Evolutionary conservation across 257 asterid species (phyloP).

Genomic region (Apocynum venetum): DNA sequence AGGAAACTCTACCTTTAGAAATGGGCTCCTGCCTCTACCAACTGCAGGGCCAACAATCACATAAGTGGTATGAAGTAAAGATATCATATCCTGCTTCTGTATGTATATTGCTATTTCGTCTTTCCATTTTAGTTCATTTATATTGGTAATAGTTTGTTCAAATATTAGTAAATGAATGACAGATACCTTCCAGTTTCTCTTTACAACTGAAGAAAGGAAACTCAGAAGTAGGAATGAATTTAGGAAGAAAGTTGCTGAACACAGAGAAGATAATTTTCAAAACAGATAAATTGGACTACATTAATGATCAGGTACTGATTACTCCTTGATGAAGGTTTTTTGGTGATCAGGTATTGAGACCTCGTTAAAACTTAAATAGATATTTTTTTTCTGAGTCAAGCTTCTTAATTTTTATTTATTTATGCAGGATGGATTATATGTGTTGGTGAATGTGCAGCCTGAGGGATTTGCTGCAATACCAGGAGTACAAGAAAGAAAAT

Average conservation of each 20-base stretch:
- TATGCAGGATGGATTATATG: conserved; percentile 48
- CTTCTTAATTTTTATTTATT: neutral
- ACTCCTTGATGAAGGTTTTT: neutral
- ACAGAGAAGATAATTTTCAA: conserved; percentile 81
- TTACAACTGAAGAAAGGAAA: conserved; percentile 52
- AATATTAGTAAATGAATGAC: conserved; percentile 26
- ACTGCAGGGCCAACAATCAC: conserved; percentile 58
- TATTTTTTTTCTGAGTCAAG: neutral
- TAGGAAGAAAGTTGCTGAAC: conserved; percentile 72
- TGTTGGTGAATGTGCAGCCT: conserved; percentile 60
- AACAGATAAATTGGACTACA: conserved; percentile 33
- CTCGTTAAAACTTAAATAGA: neutral
- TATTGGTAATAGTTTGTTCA: conserved; percentile 12
- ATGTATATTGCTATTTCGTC: conserved; percentile 35
- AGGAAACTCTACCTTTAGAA: neutral
- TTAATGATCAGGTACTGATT: conserved; percentile 38
- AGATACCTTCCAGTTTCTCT: conserved; percentile 81
- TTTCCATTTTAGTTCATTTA: neutral
- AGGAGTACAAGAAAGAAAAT: conserved; percentile 52
- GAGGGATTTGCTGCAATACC: conserved; percentile 79
- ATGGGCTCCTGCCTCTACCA: conserved; percentile 56
- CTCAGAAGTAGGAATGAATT: conserved; percentile 40
- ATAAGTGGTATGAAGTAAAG: conserved; percentile 86
- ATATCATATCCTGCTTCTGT: conserved; percentile 96
- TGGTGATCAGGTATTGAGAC: neutral